Evolutionary conservation across 345 rosid species (phyloP).

Genomic region (Barbarea vulgaris): DNA sequence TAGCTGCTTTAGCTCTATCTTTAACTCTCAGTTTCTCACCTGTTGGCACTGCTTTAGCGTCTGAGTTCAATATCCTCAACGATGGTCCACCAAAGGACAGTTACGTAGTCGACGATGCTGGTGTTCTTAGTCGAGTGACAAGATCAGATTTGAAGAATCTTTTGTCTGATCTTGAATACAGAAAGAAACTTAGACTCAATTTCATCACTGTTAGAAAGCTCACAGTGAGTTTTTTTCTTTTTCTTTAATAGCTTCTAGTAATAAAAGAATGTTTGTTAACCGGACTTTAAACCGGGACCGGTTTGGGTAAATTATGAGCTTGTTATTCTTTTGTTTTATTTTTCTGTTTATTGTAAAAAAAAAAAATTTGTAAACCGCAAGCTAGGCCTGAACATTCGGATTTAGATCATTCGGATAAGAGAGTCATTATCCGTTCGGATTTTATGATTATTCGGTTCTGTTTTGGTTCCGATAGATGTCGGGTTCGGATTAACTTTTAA

Average conservation of each 20-base stretch:
- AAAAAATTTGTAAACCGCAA: slow-evolving; percentile 44
- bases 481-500: no score
- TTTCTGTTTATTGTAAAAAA: no score
- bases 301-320: no score
- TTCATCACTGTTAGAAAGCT: slow-evolving; percentile 92
- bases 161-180: slow-evolving; percentile 87
- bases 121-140: slow-evolving; percentile 90
- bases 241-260: no score
- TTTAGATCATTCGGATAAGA: no score
- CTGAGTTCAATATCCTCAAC: slow-evolving; percentile 84
- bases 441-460: no score
- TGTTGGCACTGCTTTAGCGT: slow-evolving; percentile 68
- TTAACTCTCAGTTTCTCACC: slow-evolving; percentile 83
- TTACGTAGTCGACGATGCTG: slow-evolving; percentile 86
- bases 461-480: no score
- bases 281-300: no score
- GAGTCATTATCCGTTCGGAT: no score
- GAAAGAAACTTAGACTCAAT: slow-evolving; percentile 75
- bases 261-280: no score
- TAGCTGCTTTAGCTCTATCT: slow-evolving; percentile 79
- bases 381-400: no score
- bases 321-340: no score
- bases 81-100: slow-evolving; percentile 91
- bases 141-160: slow-evolving; percentile 78
- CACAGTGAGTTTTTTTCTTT: slow-evolving; percentile 58